Percentiles rank a stretch among this genome's conserved stretches.
These are phyloP conservation scores for Metarhizium rileyi DNA, from an alignment of 2,329 filamentous ascomycete genomes.

Conservation along the genomic window DNA sequence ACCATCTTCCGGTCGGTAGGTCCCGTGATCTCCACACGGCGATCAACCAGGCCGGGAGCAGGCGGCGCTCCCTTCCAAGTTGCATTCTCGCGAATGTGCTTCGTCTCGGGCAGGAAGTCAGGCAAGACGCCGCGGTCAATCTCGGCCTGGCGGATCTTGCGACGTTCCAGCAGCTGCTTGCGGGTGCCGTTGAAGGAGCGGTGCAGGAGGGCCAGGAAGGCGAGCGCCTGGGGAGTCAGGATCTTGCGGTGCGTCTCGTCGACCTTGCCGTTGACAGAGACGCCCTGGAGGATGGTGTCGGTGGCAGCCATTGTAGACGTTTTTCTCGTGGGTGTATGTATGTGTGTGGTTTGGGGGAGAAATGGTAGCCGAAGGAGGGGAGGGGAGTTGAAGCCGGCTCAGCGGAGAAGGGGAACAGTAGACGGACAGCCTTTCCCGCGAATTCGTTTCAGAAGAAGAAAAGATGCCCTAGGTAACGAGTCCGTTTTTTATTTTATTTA, in stretches of 20 bases:
- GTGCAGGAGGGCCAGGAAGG: constrained; percentile 90
- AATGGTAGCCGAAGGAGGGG: not conserved
- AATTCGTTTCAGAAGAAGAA: not conserved
- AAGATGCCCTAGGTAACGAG: too few species aligned
- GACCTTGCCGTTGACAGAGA: constrained; percentile 73
- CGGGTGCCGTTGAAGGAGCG: constrained; percentile 86
- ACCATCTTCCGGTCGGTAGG: constrained; percentile 99
- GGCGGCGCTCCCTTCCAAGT: constrained; percentile 89
- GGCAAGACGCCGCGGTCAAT: constrained; percentile 81
- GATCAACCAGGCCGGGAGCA: constrained; percentile 85
- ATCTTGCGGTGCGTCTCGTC: constrained; percentile 79
- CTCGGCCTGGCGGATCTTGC: constrained; percentile 79
- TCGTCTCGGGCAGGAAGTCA: constrained; percentile 93
- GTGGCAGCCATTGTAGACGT: constrained; percentile 59
- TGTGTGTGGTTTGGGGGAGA: constrained; percentile 5
- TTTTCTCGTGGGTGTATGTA: constrained; percentile 2
- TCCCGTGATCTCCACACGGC: constrained; percentile 92
- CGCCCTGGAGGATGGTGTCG: constrained; percentile 76
- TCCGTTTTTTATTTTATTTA: too few species aligned
- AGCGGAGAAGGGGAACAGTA: not conserved
- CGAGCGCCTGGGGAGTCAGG: constrained; percentile 78
- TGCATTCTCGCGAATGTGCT: constrained; percentile 85
- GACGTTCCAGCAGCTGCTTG: constrained; percentile 80
- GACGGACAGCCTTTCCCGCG: not conserved
- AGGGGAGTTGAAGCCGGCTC: not conserved